A percentile compares a stretch with the other conserved stretches of the same genome.
phyloP scores from a whole-genome alignment of 164 flowering plant species.

The Paratinospora sagittata region DNA sequence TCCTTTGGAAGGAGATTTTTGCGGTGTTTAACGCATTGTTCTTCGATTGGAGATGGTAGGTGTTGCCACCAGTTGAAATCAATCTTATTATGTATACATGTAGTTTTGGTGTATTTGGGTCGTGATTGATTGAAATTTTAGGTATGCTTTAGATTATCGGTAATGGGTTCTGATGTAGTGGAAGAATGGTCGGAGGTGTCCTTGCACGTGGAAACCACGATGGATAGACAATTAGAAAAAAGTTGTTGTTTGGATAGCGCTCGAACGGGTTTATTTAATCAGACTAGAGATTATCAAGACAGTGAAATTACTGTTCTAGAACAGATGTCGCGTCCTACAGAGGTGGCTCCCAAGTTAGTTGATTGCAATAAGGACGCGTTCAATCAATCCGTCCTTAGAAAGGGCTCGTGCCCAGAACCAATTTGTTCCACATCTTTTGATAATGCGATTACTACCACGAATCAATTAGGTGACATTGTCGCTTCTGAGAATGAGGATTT shows the following conservation, averaged over 20 bases:
- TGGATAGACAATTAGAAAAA: neutral
- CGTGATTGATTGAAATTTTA: neutral
- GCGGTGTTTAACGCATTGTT: neutral
- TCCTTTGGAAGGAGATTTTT: too few species aligned
- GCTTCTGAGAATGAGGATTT: neutral
- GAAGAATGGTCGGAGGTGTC: constrained; percentile 16
- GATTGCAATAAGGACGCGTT: neutral
- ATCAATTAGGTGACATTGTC: neutral
- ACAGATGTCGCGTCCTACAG: constrained; percentile 4
- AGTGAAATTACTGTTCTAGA: constrained; percentile 10
- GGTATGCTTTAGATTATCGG: constrained; percentile 3
- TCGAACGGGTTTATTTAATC: neutral
- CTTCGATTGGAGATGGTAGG: neutral
- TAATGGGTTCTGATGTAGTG: constrained; percentile 24
- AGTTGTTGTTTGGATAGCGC: neutral
- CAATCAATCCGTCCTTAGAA: neutral
- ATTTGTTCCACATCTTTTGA: neutral
- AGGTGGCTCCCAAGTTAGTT: neutral
- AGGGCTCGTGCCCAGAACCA: neutral
- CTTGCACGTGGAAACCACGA: neutral
- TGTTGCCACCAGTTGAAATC: neutral
- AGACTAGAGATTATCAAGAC: constrained; percentile 5
- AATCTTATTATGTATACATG: neutral
- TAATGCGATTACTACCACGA: neutral
- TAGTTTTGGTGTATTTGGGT: neutral